Evolutionary conservation across 495 filamentous ascomycete genomes (phyloP), one percentile per base, ranked within the genome.

Genomic region (Lepidopterella palustris): DNA sequence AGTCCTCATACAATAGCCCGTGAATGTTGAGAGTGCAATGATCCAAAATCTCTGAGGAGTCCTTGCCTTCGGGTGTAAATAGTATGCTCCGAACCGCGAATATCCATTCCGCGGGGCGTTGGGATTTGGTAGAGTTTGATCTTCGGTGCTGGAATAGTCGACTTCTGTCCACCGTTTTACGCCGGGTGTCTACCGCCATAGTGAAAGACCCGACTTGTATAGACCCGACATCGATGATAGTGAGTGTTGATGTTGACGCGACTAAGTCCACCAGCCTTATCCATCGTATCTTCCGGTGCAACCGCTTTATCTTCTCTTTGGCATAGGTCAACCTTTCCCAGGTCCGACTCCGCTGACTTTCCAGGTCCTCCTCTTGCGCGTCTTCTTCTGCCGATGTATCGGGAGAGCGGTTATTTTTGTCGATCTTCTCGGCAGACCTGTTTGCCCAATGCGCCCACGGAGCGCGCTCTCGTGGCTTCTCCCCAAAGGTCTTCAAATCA

Each of bases 81-180:
- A 97, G 76, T 47, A 97, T 80, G 70, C 91, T 95, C 54, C 89
- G 84, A 39, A 90, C 72, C 6, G 85, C 88, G 67, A 93, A 79
- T 59, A 95, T 90, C 93, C 95, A 97, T 75, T 99, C 95, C 0
- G 91, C 91, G 25, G 93, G 92, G 21, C 82, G 80, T 65, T 92
- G 85, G 52, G 53, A 54, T 40, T 87, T 82, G 24, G 78, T 79
- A n/a, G 80, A 79, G 50, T 82, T 80, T 56, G 87, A 79, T 59
- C 83, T 86, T 68, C 85, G 84, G 69, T 90, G 91, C 61, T 90
- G 85, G 74, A 96, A 97, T 61, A 97, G 83, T 61, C 90, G 86
- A 51, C 88, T 90, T 62, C 90, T 81, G 67, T 97, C 91, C 45
- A 95, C 88, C 74, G 92, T 92, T 70, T 93, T 92, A 54, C 84